phyloP scores from a whole-genome alignment of 352 stramenopile species.

The Globisporangium middletonii region DNA sequence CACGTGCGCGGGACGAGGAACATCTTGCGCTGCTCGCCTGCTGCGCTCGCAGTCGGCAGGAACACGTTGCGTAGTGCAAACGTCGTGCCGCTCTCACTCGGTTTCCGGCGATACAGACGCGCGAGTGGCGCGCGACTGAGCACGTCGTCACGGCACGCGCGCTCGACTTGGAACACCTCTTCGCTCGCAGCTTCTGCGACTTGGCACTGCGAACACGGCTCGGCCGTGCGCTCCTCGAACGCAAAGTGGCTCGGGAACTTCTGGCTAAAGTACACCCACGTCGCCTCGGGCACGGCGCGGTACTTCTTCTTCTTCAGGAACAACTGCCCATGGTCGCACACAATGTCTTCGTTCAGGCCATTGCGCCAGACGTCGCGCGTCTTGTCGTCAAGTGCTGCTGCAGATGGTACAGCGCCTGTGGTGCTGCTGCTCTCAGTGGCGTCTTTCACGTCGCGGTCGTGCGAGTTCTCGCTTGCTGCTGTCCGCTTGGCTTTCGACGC shows the following conservation, averaged over 20 bases:
- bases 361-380: conserved; percentile 27
- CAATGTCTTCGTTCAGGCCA: conserved; percentile 70
- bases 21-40: conserved; percentile 20
- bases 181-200: conserved; percentile 43
- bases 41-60: conserved; percentile 7
- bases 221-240: conserved; percentile 23
- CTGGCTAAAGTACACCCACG: conserved; percentile 56
- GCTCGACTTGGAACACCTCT: conserved; percentile 44
- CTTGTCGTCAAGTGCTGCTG: background rate
- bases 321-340: conserved; percentile 57
- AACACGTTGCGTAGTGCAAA: conserved; percentile 49
- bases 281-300: conserved; percentile 33
- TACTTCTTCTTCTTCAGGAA: conserved; percentile 67
- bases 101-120: conserved; percentile 45
- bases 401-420: background rate
- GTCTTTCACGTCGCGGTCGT: background rate
- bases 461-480: conserved; percentile 2
- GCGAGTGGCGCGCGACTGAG: conserved; percentile 39
- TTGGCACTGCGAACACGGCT: conserved; percentile 48
- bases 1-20: conserved; percentile 58
- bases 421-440: background rate
- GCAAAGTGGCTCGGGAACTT: conserved; percentile 46
- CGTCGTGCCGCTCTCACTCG: conserved; percentile 15
- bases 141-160: conserved; percentile 52
- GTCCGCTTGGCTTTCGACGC: conserved; percentile 9